Base-by-base conservation (phyloP, 805 yeast species). In the Debaryomyces prosopidis region DNA sequence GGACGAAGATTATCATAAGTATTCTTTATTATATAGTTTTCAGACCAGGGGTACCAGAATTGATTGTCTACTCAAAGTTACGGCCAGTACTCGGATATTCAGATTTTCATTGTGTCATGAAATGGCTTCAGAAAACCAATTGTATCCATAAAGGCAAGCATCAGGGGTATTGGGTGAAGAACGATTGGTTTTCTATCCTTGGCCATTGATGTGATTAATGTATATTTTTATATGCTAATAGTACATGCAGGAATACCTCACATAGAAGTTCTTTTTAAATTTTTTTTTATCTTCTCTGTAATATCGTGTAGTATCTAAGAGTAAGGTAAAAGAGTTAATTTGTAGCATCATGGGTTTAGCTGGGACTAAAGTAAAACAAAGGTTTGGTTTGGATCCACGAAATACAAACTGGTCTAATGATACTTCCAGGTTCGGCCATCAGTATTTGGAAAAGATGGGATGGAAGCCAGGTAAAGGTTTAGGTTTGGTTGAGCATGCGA, bases 361-460 rank as follows among this genome's bases (percentile, higher is more conserved):
- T 36, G 97, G 88, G 9, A 76, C 85, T 5, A 85, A 83, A 60
- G 80, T 77, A 10, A 89, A 87, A 59, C 96, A 87, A 58, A 78
- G 94, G 58, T 85, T 91, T 62, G 97, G 98, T 9, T 68, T 77
- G 31, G 99, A 92, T 68, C 99, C 99, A 14, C 75, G 98, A 59
- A 92, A 92, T 59, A 91, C 97, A 1, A 79, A 82, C 49, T 92
- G 99, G 99, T 85, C 97, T 19, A 89, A 89, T 59, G 88, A 89
- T 57, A 82, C 85, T 0, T 72, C 75, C 3, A 69, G 96, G 42
- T 92, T 92, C 59, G 99, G 99, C 0, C 97, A 87, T 62, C 81
- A 85, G 57, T 90, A 90, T 64, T 65, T 92, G 48, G 82, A 82
- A 50, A 84, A 81, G 53, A 71, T 84, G 60, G 99, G 99, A 14